Evolutionary conservation across 192 early-diverging fungal species (phyloP).

Genomic region (Backusella psychrophila): DNA sequence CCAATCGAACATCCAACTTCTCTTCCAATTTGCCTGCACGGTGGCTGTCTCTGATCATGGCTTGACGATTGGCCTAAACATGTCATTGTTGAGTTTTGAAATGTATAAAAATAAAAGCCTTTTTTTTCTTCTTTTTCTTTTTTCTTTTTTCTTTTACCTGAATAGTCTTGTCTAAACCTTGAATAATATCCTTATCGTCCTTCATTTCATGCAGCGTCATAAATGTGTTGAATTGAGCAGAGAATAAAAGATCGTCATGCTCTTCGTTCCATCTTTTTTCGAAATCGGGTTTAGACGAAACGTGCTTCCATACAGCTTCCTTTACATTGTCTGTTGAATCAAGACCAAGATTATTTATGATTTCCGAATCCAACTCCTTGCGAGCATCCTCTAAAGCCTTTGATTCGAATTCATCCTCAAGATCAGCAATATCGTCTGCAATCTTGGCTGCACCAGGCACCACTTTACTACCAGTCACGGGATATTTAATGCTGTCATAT

Average conservation of each 20-base stretch:
- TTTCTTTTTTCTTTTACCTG: conserved; percentile 17
- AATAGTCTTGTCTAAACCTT: conserved; percentile 35
- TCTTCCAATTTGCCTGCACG: conserved; percentile 86
- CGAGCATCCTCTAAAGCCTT: conserved; percentile 55
- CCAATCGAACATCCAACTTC: conserved; percentile 71
- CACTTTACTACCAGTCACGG: conserved; percentile 60
- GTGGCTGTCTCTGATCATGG: conserved; percentile 72
- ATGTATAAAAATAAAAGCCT: no score
- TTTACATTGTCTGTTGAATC: conserved; percentile 35
- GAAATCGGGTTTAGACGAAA: conserved; percentile 32
- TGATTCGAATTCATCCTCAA: conserved; percentile 62
- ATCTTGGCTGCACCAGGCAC: conserved; percentile 36
- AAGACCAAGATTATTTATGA: conserved; percentile 18
- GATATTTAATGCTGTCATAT: conserved; percentile 72
- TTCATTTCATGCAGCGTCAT: conserved; percentile 27
- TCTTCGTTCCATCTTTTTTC: conserved; percentile 31
- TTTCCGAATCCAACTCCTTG: conserved; percentile 50
- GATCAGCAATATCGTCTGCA: conserved; percentile 36
- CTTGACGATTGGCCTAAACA: conserved; percentile 53
- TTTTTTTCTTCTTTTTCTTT: no score
- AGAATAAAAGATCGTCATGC: conserved; percentile 36
- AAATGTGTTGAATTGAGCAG: conserved; percentile 30
- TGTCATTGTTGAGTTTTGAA: no score
- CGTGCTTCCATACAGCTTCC: conserved; percentile 32
- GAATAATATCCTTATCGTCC: conserved; percentile 33